phyloP scores from a whole-genome alignment of 768 basidiomycete genomes.

The Cubamyces sp. region DNA sequence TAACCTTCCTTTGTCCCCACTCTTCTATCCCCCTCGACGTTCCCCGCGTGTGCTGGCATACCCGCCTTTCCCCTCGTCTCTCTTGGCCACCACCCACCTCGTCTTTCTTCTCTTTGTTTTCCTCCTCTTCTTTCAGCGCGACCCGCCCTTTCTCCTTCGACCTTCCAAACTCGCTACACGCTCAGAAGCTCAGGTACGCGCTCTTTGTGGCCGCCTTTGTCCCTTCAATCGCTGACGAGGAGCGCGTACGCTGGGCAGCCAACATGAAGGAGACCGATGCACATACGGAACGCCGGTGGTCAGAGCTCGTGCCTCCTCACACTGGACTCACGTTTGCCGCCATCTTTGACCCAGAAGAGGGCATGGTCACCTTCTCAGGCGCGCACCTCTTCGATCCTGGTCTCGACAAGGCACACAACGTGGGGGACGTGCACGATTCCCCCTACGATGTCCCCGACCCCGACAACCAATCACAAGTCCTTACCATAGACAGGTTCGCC shows the following conservation, averaged over 20 bases:
- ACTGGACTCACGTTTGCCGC: slow-evolving; percentile 62
- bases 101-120: slow-evolving; percentile 5
- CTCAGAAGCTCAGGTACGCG: slow-evolving; percentile 6
- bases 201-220: neutral
- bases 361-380: slow-evolving; percentile 60
- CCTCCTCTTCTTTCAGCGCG: slow-evolving; percentile 1
- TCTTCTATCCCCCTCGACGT: slow-evolving; percentile 22
- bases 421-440: slow-evolving; percentile 19
- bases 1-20: slow-evolving; percentile 19
- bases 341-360: slow-evolving; percentile 61
- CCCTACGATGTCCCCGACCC: slow-evolving; percentile 29
- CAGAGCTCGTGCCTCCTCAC: slow-evolving; percentile 58
- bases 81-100: slow-evolving; percentile 6
- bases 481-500: slow-evolving; percentile 34
- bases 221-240: neutral
- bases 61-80: slow-evolving; percentile 16
- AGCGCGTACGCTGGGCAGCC: neutral
- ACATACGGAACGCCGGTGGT: slow-evolving; percentile 48
- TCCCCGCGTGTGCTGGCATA: slow-evolving; percentile 32
- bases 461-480: slow-evolving; percentile 33
- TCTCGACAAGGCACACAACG: slow-evolving; percentile 2
- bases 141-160: slow-evolving; percentile 1
- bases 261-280: slow-evolving; percentile 20
- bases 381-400: slow-evolving; percentile 45
- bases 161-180: neutral